Conservation (phyloP, 1,284 basidiomycete species). For the Leccinum cinnamomeum region DNA sequence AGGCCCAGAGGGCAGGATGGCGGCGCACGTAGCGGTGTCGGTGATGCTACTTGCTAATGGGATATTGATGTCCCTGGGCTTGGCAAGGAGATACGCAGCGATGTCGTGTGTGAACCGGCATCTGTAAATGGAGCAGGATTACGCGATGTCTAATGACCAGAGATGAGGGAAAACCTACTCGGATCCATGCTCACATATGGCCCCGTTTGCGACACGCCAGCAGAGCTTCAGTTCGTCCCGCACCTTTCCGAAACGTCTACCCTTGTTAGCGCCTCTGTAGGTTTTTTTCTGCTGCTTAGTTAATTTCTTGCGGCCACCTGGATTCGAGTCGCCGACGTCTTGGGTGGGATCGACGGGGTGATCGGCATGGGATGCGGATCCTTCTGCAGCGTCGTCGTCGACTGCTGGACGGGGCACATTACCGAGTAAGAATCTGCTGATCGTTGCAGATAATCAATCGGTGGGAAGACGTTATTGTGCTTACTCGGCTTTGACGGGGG, state of each 20-base stretch:
- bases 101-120: slow-evolving; percentile 87
- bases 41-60: slow-evolving; percentile 45
- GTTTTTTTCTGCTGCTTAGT: slow-evolving; percentile 69
- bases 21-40: slow-evolving; percentile 27
- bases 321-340: slow-evolving; percentile 30
- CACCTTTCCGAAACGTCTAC: slow-evolving; percentile 67
- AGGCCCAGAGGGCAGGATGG: too few species aligned
- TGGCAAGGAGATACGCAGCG: slow-evolving; percentile 70
- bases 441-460: background rate
- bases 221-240: slow-evolving; percentile 76
- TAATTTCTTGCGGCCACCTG: slow-evolving; percentile 45
- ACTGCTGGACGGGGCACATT: slow-evolving; percentile 39
- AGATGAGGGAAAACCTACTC: slow-evolving; percentile 44
- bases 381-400: slow-evolving; percentile 81
- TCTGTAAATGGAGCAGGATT: slow-evolving; percentile 36
- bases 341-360: slow-evolving; percentile 23
- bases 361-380: slow-evolving; percentile 44
- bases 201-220: slow-evolving; percentile 66
- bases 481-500: slow-evolving; percentile 76
- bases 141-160: background rate
- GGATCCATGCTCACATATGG: slow-evolving; percentile 61
- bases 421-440: slow-evolving; percentile 59
- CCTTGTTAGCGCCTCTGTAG: slow-evolving; percentile 77
- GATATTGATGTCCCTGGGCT: slow-evolving; percentile 72
- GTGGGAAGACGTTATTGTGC: slow-evolving; percentile 22